Evolutionary conservation across 306 rosid species (phyloP).

Genomic region (Pyrus pyrifolia): DNA sequence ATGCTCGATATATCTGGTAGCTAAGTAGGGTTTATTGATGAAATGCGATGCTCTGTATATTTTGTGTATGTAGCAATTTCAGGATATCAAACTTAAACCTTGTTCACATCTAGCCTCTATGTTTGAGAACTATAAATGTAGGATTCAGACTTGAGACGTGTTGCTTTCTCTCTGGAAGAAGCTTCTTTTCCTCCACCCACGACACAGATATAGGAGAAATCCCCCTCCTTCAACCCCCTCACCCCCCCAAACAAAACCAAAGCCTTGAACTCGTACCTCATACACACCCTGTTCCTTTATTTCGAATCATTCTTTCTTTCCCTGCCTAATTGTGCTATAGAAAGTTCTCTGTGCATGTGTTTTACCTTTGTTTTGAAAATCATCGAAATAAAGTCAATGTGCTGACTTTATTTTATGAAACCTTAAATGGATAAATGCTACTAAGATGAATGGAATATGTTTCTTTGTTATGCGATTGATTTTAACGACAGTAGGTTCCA

Average conservation of each 20-base stretch:
- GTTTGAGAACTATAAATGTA: neutral
- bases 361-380: neutral
- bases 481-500: neutral
- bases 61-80: neutral
- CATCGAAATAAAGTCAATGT: neutral
- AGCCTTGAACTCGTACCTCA: too few relatives aligned
- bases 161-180: neutral
- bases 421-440: neutral
- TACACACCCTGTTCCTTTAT: too few relatives aligned
- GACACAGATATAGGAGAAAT: neutral
- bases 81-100: neutral
- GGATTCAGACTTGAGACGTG: neutral
- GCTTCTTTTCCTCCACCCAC: neutral
- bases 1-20: neutral
- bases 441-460: neutral
- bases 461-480: neutral
- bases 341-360: neutral
- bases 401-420: neutral
- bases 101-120: neutral
- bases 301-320: neutral
- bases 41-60: neutral
- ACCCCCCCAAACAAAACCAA: too few relatives aligned
- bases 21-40: neutral
- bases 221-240: too few relatives aligned
- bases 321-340: neutral